Conservation (phyloP, 176 grass and related monocot genomes). For the Eragrostis nindensis region DNA sequence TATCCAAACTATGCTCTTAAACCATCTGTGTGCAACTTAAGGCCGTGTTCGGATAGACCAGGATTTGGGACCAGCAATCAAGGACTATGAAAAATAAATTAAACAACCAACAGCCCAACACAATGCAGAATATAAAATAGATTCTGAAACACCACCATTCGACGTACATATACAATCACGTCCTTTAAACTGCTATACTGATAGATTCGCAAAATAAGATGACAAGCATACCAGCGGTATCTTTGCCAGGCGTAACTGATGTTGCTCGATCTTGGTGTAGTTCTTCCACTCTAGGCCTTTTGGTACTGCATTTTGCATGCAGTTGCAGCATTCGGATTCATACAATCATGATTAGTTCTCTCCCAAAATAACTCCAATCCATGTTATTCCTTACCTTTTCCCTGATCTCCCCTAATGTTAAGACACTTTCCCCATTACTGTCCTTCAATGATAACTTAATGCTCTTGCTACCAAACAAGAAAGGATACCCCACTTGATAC, state of each 20-base stretch:
- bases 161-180: not conserved
- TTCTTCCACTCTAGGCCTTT: slow-evolving; percentile 56
- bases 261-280: slow-evolving; percentile 31
- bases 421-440: not conserved
- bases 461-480: slow-evolving; percentile 18
- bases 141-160: not conserved
- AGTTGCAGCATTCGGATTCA: slow-evolving; percentile 24
- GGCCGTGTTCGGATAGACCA: not conserved
- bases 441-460: slow-evolving; percentile 1
- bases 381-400: not conserved
- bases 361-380: slow-evolving; percentile 1
- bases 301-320: slow-evolving; percentile 55
- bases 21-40: not conserved
- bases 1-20: slow-evolving; percentile 5
- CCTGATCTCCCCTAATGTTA: not conserved
- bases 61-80: not conserved
- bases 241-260: slow-evolving; percentile 22
- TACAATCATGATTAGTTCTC: slow-evolving; percentile 28
- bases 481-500: not conserved
- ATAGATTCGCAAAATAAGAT: slow-evolving; percentile 30
- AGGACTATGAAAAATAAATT: not conserved
- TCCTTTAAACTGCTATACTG: not conserved
- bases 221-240: slow-evolving; percentile 47
- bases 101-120: slow-evolving; percentile 16
- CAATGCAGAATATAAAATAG: slow-evolving; percentile 7